Evolutionary conservation across 176 grass and related monocot species (phyloP).

Genomic region (Pharus latifolius): DNA sequence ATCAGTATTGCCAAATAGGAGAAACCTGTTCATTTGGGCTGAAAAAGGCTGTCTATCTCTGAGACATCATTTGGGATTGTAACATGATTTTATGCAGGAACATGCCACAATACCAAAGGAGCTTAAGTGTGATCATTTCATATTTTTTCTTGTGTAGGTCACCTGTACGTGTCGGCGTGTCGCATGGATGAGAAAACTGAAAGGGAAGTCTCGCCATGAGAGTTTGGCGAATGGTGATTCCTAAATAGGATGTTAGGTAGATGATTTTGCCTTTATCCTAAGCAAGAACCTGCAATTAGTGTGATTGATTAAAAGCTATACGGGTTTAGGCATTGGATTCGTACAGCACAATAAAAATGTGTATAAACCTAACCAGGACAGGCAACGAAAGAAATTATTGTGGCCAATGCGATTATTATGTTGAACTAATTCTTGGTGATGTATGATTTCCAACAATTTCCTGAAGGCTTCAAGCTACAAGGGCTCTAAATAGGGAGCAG

Average conservation of each 20-base stretch:
- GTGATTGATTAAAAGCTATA: neutral
- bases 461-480: too few species aligned
- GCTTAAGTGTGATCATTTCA: neutral
- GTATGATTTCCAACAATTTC: too few species aligned
- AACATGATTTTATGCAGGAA: too few species aligned
- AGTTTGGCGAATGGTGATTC: neutral
- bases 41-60: neutral
- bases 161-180: neutral
- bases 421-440: too few species aligned
- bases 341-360: neutral
- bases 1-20: neutral
- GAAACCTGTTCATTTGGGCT: neutral
- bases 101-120: too few species aligned
- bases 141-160: neutral
- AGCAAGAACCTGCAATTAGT: constrained; percentile 6
- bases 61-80: too few species aligned
- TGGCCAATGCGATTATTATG: neutral
- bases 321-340: neutral
- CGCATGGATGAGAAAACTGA: neutral
- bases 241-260: neutral
- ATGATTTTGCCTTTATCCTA: neutral
- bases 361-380: neutral
- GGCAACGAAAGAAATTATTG: neutral
- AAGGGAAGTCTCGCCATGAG: neutral
- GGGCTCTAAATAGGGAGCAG: too few species aligned